A percentile compares a stretch with the other conserved stretches of the same genome.
phyloP scores from a whole-genome alignment of 2,329 filamentous ascomycete species.

The Epichloe gansuensis region DNA sequence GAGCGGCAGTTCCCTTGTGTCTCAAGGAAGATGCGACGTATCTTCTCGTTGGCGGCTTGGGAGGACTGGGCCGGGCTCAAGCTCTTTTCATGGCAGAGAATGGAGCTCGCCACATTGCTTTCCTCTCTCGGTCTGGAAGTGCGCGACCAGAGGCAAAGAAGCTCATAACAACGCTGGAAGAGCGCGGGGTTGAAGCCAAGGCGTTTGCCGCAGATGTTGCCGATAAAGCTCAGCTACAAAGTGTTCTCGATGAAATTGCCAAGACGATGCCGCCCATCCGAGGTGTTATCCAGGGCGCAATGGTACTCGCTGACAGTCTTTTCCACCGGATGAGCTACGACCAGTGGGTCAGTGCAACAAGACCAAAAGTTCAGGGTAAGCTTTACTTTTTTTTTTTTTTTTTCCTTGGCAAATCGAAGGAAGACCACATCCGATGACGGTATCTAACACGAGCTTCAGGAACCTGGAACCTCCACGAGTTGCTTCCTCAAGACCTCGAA shows the following conservation, averaged over 20 bases:
- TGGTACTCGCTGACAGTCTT: constrained; percentile 9
- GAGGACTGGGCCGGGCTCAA: background rate
- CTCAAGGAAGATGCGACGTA: background rate
- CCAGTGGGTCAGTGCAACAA: constrained; percentile 18
- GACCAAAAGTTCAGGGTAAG: constrained; percentile 27
- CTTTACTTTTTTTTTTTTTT: constrained; percentile 16
- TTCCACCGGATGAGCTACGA: constrained; percentile 24
- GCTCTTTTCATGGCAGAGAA: background rate
- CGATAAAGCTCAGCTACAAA: too few species aligned
- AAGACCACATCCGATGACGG: too few species aligned
- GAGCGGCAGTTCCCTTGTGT: background rate
- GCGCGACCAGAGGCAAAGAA: background rate
- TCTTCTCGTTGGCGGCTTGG: background rate
- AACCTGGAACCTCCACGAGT: too few species aligned
- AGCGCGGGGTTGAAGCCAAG: background rate
- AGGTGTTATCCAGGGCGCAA: constrained; percentile 12
- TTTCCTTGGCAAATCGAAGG: too few species aligned
- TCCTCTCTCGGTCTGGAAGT: background rate
- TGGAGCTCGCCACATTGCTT: background rate
- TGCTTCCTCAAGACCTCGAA: constrained; percentile 12
- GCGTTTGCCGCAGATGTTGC: background rate
- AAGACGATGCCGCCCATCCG: constrained; percentile 12
- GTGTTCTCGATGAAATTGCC: background rate
- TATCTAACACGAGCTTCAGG: too few species aligned
- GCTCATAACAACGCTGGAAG: background rate